A percentile compares a stretch with the other conserved stretches of the same genome.
Conservation (phyloP, 2,329 filamentous ascomycete genomes). For the Tolypocladium endophyticum region DNA sequence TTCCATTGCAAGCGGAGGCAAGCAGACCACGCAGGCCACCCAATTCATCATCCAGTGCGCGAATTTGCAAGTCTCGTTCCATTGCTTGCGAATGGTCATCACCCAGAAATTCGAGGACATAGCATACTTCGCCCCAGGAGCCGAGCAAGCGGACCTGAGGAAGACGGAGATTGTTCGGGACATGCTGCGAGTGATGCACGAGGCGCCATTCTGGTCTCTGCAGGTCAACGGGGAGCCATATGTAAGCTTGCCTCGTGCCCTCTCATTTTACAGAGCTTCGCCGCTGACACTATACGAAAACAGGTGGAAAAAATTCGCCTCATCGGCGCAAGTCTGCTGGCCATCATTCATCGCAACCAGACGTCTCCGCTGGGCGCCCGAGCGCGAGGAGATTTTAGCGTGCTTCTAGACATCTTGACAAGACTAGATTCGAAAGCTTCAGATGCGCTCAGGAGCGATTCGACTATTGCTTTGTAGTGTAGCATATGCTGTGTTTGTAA, state of each 20-base stretch:
- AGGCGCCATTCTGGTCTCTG: constrained; percentile 29
- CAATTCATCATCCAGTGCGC: constrained; percentile 27
- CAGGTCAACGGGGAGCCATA: constrained; percentile 29
- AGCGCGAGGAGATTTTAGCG: constrained; percentile 25
- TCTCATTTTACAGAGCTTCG: not conserved
- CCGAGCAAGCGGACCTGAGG: constrained; percentile 20
- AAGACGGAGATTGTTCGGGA: constrained; percentile 33
- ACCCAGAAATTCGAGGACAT: constrained; percentile 23
- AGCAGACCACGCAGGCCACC: constrained; percentile 12
- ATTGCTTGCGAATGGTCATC: constrained; percentile 31
- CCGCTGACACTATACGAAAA: not conserved
- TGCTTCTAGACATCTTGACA: constrained; percentile 29
- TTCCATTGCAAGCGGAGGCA: constrained; percentile 2
- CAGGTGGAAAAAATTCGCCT: constrained; percentile 30
- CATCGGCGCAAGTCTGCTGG: constrained; percentile 25
- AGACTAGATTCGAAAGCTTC: constrained; percentile 31
- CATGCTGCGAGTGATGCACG: constrained; percentile 27
- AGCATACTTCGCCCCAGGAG: constrained; percentile 16
- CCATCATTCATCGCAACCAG: constrained; percentile 26
- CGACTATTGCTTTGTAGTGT: constrained; percentile 6
- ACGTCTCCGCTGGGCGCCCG: constrained; percentile 24
- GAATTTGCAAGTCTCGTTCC: constrained; percentile 27
- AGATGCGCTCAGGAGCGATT: constrained; percentile 24
- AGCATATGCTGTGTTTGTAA: not conserved
- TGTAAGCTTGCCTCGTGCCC: constrained; percentile 12